Base-by-base conservation (phyloP, 2,329 filamentous ascomycete genomes). In the Ophiostoma angusticollis region DNA sequence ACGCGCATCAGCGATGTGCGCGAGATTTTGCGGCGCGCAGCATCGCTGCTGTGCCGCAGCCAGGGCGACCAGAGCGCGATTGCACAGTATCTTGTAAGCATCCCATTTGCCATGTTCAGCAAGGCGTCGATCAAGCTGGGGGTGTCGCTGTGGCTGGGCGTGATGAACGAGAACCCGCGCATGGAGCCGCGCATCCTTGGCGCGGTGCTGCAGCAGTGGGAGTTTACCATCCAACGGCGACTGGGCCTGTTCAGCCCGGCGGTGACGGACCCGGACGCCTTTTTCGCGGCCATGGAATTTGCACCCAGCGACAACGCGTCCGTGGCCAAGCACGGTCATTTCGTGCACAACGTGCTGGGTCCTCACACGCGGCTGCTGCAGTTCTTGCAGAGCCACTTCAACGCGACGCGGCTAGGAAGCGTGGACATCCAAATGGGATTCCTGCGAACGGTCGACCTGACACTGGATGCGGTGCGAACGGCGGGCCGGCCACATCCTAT, bases 101-200 rank as follows among this genome's bases (percentile, higher is more conserved):
- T 98, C 44, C 93, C 91, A 0, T 98, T 98, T 58, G 74, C 76
- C 29, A 74, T 94, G 33, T 96, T 98, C 56, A 93, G 82, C 5
- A 94, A 93, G 56, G 83, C 93, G 52, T 91, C 87, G 2, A 91
- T 98, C 56, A 93, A 94, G 55, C 74, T 96, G 36, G 93, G 91
- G 6, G 82, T 95, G 25, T 95, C 91, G 4, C 65, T 98, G 6
- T 99, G 91, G 91, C 76, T 95, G 44, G 91, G 91, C 19, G 84
- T 96, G 12, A 93, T 96, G 52, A 91, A 96, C 51, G 91, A 98
- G 57, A 96, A 94, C 52, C 84, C 87, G 3, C 73, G 74, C 40
- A 79, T 95, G 59, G 86, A 94, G 57, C 74, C 89, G 8, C 78
- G 86, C 44, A 76, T 99, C 40, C 62, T 98, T 23, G 78, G 78